Conservation (phyloP, 768 basidiomycete genomes). For the Lactarius trivialis region DNA sequence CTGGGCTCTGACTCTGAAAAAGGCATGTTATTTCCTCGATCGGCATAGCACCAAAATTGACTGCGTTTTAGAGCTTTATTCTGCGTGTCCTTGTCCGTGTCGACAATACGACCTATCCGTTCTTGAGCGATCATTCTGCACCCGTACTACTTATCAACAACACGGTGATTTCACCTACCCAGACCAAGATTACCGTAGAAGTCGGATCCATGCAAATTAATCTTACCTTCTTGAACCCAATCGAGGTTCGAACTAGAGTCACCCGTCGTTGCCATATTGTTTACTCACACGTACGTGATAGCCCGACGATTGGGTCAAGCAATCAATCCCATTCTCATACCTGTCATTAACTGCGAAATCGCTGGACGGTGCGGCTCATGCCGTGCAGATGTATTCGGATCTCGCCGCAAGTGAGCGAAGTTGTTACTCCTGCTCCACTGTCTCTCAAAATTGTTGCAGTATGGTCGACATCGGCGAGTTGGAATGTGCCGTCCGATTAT, state of each 20-base stretch:
- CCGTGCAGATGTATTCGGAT: slow-evolving; percentile 35
- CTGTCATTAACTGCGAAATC: slow-evolving; percentile 30
- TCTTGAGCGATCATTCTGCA: too few relatives aligned
- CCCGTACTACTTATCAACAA: slow-evolving; percentile 19
- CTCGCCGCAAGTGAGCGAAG: slow-evolving; percentile 31
- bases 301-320: slow-evolving; percentile 33
- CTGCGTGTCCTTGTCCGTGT: slow-evolving; percentile 10
- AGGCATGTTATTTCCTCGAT: not conserved
- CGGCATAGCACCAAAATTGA: not conserved
- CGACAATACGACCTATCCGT: slow-evolving; percentile 19
- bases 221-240: slow-evolving; percentile 35
- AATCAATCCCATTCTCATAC: slow-evolving; percentile 38
- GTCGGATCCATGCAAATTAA: slow-evolving; percentile 34
- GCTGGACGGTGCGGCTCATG: slow-evolving; percentile 30
- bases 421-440: not conserved
- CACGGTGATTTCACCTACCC: slow-evolving; percentile 32
- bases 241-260: slow-evolving; percentile 28
- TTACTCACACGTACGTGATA: slow-evolving; percentile 4
- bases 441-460: not conserved
- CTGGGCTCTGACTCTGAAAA: too few relatives aligned
- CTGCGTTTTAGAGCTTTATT: not conserved
- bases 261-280: not conserved
- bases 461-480: not conserved
- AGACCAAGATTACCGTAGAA: slow-evolving; percentile 28
- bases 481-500: too few relatives aligned